Base-by-base conservation (phyloP, 257 asterid species). In the Capsicum chinense region DNA sequence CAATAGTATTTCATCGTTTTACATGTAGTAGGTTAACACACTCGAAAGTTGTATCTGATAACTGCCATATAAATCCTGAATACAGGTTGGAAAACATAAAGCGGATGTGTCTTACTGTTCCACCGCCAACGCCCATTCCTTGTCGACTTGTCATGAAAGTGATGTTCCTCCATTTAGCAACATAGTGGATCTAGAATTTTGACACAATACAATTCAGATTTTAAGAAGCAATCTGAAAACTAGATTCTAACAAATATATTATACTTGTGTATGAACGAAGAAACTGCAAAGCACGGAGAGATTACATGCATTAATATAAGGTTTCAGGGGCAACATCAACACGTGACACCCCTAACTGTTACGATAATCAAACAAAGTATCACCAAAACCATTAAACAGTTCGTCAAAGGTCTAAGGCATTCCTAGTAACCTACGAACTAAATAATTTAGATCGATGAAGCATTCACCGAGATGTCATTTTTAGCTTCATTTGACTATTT, bases 141-240 rank as follows among this genome's bases (percentile, higher is more conserved):
- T 96, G 98, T 87, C 98, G 88, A 83, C 98, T 94, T 58, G 98
- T 96, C 98, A 94, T 94, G 87, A 94, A 94, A 16, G 99, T 94
- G 81, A 94, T 87, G 87, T 92, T 91, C 91, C 86, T 93, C 98
- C 98, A 96, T 91, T 94, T 94, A 79, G 99, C 98, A 9, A 96
- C 99, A n/a, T 96, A 96, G 86, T 96, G 99, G 47, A 96, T 91
- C 99, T 96, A 87, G 78, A 87, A 76, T 71, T 70, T 57, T 21
- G 80, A 70, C 79, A 83, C 39, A 67, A 70, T 60, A 82, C 56
- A 56, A 21, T 19, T 58, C 64, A 83, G 52, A 83, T 11, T 68
- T 56, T 37, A 83, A 68, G 39, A 52, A 50, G 80, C 79, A 82
- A 10, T 16, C 69, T 68, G 33, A 37, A 54, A 54, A 52, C 9